A percentile compares a stretch with the other conserved stretches of the same genome.
Conservation (phyloP, 805 yeast species). For the Lipomyces japonicus region DNA sequence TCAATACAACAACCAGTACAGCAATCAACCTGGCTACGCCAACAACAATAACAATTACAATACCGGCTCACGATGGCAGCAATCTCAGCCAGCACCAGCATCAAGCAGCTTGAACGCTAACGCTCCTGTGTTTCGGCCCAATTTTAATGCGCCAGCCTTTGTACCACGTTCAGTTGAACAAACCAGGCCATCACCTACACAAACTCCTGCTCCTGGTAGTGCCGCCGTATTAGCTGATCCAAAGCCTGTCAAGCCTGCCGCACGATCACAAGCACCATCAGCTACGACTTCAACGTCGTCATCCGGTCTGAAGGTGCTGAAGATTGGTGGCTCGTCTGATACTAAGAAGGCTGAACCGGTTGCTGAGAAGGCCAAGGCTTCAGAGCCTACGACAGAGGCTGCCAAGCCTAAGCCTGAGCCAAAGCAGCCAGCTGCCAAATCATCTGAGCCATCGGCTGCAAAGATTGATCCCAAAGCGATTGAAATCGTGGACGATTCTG, state of each 20-base stretch:
- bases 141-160: conserved; percentile 13
- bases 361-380: conserved; percentile 11
- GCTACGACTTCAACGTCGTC: conserved; percentile 10
- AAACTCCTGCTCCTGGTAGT: conserved; percentile 1
- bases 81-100: conserved; percentile 20
- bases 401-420: conserved; percentile 20
- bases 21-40: conserved; percentile 20
- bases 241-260: conserved; percentile 15
- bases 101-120: conserved; percentile 9
- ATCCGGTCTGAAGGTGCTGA: conserved; percentile 30
- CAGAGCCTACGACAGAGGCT: conserved; percentile 12
- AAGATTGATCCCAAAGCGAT: conserved; percentile 33
- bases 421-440: conserved; percentile 35
- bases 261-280: conserved; percentile 31
- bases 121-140: conserved; percentile 24
- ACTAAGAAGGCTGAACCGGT: conserved; percentile 10
- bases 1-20: conserved; percentile 10
- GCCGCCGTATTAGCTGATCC: conserved; percentile 9
- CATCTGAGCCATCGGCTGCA: conserved; percentile 47
- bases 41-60: conserved; percentile 24
- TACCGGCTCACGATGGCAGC: conserved; percentile 28
- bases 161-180: conserved; percentile 6
- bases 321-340: conserved; percentile 30
- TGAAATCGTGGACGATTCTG: conserved; percentile 67
- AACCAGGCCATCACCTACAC: conserved; percentile 9